Conservation (phyloP, 2,329 filamentous ascomycete species). For the Metarhizium robertsii region DNA sequence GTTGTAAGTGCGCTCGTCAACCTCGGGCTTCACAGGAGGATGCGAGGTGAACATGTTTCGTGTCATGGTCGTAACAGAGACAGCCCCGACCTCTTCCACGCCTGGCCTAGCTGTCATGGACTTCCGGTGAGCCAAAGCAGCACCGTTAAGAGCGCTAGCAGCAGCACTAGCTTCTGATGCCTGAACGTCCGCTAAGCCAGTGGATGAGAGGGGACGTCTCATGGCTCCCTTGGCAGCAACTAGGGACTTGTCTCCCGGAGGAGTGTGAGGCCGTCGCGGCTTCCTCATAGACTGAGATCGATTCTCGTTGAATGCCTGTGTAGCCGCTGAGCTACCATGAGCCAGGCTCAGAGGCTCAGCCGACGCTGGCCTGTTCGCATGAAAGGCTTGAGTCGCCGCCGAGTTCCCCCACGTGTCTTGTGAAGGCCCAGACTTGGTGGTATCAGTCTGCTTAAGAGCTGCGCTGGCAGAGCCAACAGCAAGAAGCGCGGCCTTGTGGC, state of each 20-base stretch:
- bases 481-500: conserved; percentile 65
- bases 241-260: conserved; percentile 54
- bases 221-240: conserved; percentile 72
- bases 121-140: conserved; percentile 54
- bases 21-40: conserved; percentile 62
- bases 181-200: conserved; percentile 5
- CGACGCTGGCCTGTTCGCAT: conserved; percentile 17
- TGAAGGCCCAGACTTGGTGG: conserved; percentile 9
- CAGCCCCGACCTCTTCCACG: conserved; percentile 53
- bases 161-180: conserved; percentile 30
- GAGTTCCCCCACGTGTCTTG: conserved; percentile 49
- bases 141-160: conserved; percentile 65
- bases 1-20: conserved; percentile 63
- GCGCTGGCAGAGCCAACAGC: conserved; percentile 37
- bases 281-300: conserved; percentile 19
- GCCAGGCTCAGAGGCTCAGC: conserved; percentile 11
- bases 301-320: conserved; percentile 28
- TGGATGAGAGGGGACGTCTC: conserved; percentile 13
- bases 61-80: conserved; percentile 57
- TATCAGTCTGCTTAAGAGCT: conserved; percentile 17
- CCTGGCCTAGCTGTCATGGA: conserved; percentile 34
- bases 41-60: conserved; percentile 70
- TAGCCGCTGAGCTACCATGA: conserved; percentile 20
- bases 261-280: conserved; percentile 10
- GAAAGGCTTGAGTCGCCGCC: conserved; percentile 60